These are phyloP conservation scores for Thielaviopsis cerberus DNA, from an alignment of 2,329 filamentous ascomycete genomes.

Conservation along the genomic window DNA sequence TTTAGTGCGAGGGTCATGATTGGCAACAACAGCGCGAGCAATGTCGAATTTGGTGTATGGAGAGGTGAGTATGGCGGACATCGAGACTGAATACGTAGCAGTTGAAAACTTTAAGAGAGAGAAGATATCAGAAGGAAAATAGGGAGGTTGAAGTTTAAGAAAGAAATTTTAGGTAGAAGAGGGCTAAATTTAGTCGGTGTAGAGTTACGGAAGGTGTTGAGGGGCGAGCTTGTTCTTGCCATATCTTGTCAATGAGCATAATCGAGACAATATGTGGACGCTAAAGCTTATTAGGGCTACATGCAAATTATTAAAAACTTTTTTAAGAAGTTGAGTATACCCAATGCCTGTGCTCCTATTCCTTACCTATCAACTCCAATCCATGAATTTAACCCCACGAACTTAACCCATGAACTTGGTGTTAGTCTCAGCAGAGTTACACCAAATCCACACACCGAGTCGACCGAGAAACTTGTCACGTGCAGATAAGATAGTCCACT, in stretches of 20 bases:
- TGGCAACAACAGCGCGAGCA: constrained; percentile 8
- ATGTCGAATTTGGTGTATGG: constrained; percentile 5
- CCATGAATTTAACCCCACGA: too few species aligned
- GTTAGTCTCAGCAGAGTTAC: not conserved
- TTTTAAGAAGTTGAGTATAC: too few species aligned
- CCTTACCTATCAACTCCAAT: too few species aligned
- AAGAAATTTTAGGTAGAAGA: not conserved
- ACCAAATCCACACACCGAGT: not conserved
- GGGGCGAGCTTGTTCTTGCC: not conserved
- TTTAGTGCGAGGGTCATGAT: constrained; percentile 10
- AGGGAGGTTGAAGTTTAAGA: not conserved
- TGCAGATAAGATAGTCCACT: not conserved
- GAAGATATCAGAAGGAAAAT: not conserved
- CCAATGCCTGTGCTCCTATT: too few species aligned
- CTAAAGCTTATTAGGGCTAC: not conserved
- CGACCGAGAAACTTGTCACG: not conserved
- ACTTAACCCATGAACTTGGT: not conserved
- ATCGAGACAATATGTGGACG: not conserved
- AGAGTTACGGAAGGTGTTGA: not conserved
- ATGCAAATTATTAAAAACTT: too few species aligned
- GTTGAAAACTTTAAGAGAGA: not conserved
- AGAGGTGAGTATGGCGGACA: constrained; percentile 6
- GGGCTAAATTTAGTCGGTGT: not conserved
- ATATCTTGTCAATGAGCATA: not conserved
- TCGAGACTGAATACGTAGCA: not conserved